Percentiles rank a stretch among this genome's conserved stretches.
Evolutionary conservation across 768 basidiomycete genomes (phyloP).

Genomic region (Tylopilus felleus): DNA sequence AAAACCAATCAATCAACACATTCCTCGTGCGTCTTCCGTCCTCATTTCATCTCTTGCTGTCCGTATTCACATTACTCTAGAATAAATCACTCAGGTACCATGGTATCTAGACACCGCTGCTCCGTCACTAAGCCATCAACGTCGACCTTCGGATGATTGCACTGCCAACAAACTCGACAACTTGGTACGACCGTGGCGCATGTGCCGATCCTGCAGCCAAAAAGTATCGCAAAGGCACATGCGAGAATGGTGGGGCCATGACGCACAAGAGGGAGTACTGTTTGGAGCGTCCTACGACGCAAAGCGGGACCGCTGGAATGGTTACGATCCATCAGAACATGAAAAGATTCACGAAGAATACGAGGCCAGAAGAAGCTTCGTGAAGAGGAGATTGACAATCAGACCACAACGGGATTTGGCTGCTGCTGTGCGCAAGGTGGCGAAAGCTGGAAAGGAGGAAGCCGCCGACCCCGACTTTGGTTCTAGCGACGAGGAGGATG

Average conservation of each 20-base stretch:
- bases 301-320: conserved; percentile 98
- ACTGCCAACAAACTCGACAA: conserved; percentile 68
- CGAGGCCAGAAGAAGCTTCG: conserved; percentile 84
- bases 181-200: conserved; percentile 88
- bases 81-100: conserved; percentile 97
- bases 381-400: conserved; percentile 98
- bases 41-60: not conserved
- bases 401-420: conserved; percentile 88
- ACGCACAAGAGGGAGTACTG: conserved; percentile 91
- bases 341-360: conserved; percentile 90
- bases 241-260: conserved; percentile 98
- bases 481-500: conserved; percentile 92
- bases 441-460: conserved; percentile 80
- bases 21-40: conserved; percentile 72
- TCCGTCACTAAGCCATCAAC: conserved; percentile 93
- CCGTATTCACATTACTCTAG: conserved; percentile 36
- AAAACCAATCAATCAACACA: conserved; percentile 95
- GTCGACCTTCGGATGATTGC: conserved; percentile 62
- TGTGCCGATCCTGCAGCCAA: conserved; percentile 89
- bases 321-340: conserved; percentile 89
- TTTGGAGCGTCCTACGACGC: conserved; percentile 96
- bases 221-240: conserved; percentile 96
- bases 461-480: conserved; percentile 89
- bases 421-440: conserved; percentile 92
- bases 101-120: conserved; percentile 97